Evolutionary conservation across 148 eudicot species (phyloP), one percentile per base, ranked within the genome.

Genomic region (Amaranthus cruentus): DNA sequence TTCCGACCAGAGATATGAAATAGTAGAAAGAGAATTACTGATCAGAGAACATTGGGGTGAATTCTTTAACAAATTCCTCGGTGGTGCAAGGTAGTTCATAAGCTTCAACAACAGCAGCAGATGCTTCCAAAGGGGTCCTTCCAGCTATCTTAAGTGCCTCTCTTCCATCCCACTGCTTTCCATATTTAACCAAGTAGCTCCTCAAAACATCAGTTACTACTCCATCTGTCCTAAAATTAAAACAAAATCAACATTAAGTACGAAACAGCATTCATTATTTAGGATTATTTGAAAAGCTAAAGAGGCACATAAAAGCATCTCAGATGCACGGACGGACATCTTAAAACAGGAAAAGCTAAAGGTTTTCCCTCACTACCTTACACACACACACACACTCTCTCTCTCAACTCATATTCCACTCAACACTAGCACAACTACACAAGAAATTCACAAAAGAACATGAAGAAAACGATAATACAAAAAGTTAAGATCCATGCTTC

Each of bases 151-250:
- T 85, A 53, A 76, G 78, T 73, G 81, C 86, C 79, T 70, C 85
- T 77, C 85, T 87, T 68, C 88, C 93, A 84, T 95, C 96, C 98
- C 97, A 91, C 51, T 88, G 84, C 86, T 88, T 91, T 72, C 93
- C 96, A 83, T 88, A 82, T 83, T 88, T 90, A 67, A 83, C 78
- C 86, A 95, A 83, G 83, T 84, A 77, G 77, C 55, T 77, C 74
- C 68, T 91, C 76, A 95, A 73, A 67, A 88, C 73, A 73, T 87
- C 92, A 66, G 74, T 75, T 74, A 90, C 90, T 61, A 91, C 79
- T 77, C 89, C 93, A 86, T 91, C 98, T 95, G 88, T 70, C 70
- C 84, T 28, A 66, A 79, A 77, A 77, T 66, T 49, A 13, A 74
- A 69, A 75, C 58, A 53, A 63, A 63, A 73, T 80, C 76, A 76